Conservation (phyloP, 805 yeast species). For the Komagataella populi region DNA sequence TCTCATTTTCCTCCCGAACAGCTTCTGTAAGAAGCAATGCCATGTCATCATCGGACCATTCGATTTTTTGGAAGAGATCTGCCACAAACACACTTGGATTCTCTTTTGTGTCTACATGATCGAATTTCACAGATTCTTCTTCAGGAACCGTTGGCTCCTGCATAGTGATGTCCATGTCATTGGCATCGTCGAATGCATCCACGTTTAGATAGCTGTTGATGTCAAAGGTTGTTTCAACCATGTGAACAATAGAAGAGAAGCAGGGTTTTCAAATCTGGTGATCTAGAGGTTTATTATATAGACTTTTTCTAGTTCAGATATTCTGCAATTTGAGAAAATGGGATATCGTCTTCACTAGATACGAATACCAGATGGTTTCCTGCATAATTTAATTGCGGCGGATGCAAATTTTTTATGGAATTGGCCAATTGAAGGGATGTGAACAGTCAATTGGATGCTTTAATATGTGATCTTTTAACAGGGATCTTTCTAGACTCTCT, state of each 20-base stretch:
- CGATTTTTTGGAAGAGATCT: background rate
- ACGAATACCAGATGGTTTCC: background rate
- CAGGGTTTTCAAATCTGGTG: background rate
- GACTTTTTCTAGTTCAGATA: background rate
- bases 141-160: background rate
- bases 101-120: background rate
- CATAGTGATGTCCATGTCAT: background rate
- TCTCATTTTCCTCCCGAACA: background rate
- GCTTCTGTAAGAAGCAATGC: background rate
- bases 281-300: background rate
- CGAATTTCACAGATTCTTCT: background rate
- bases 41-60: background rate
- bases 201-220: background rate
- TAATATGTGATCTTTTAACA: background rate
- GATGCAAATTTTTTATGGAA: background rate
- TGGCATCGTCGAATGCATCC: background rate
- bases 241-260: background rate
- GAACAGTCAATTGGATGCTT: background rate
- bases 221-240: background rate
- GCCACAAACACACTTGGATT: background rate
- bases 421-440: background rate
- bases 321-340: background rate
- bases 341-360: background rate
- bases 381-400: background rate
- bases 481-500: background rate